phyloP scores from a whole-genome alignment of 2,329 filamentous ascomycete species.

The Cercospora beticola region DNA sequence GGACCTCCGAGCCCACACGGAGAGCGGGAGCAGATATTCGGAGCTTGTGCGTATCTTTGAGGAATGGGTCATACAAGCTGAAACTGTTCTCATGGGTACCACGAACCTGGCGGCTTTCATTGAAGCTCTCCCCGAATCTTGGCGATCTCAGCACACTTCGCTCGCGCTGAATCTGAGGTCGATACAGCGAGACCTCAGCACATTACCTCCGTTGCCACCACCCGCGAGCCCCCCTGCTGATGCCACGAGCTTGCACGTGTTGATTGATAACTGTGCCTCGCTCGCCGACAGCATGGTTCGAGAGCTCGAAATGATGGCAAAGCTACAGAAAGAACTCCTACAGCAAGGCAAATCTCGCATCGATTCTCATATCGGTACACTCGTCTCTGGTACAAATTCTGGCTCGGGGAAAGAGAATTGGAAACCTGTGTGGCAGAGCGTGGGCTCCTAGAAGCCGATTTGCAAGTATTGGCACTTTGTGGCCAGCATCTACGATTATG shows the following conservation, averaged over 20 bases:
- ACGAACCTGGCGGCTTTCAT: constrained; percentile 51
- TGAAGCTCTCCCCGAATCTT: constrained; percentile 56
- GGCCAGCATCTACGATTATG: not conserved
- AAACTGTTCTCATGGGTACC: constrained; percentile 20
- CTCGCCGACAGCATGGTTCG: constrained; percentile 60
- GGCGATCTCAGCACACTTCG: constrained; percentile 59
- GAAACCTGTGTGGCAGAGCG: constrained; percentile 33
- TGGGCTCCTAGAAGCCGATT: not conserved
- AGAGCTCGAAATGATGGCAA: constrained; percentile 63
- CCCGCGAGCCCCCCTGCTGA: constrained; percentile 15
- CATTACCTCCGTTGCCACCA: constrained; percentile 43
- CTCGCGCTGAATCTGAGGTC: constrained; percentile 57
- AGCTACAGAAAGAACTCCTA: constrained; percentile 60
- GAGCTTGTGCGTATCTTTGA: constrained; percentile 60
- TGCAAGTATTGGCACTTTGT: not conserved
- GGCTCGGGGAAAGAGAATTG: constrained; percentile 26
- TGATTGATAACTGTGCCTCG: constrained; percentile 50
- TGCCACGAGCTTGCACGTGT: constrained; percentile 46
- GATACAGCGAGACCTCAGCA: constrained; percentile 52
- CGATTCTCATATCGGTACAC: constrained; percentile 31
- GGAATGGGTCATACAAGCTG: constrained; percentile 51
- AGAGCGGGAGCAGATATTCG: constrained; percentile 57
- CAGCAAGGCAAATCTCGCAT: constrained; percentile 61
- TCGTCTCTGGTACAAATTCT: constrained; percentile 14
- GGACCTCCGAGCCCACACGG: constrained; percentile 59